Base-by-base conservation (phyloP, 1,284 basidiomycete genomes). In the Sphaerobolus stellatus region DNA sequence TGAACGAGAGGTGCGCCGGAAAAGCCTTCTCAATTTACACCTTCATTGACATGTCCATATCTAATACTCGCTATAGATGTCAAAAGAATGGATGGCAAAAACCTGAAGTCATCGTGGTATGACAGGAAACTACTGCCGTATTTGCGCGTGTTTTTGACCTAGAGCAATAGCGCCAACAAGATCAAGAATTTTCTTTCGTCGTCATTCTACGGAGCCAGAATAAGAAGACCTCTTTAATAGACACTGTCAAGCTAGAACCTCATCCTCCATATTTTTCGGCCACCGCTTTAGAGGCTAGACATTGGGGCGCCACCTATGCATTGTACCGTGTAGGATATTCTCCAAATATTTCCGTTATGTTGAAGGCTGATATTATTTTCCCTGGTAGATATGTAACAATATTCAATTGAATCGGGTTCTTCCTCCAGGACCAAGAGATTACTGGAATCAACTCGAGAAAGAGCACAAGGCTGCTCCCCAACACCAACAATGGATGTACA, bases 291-390 rank as follows among this genome's bases (percentile, higher is more conserved):
- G 86, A 94, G 71, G 91, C 92, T 18, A 86, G 83, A 48, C 93
- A 95, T 65, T 94, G 87, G 82, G 91, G 88, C 22, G 92, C 92
- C 24, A 90, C 90, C 3, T 94, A 93, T 63, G 91, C 91, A 27
- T 70, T 95, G 53, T 91, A 93, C 71, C 83, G 92, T 58, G 90
- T 92, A 67, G 70, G 88, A 83, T 47, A 34, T 27, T 47, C 18
- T 28, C 4, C 13, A 14, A n/a, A 34, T 9, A 25, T 46, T 11
- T 22, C 4, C 9, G 48, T 22, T 33, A 14, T 48, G 8, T 6
- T 22, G 22, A 22, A 6, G 22, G 13, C 6, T 43, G 13, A 16
- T 25, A 41, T 51, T 56, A 4, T 31, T 53, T 55, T 27, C 38
- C 33, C n/a, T 44, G 20, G 25, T 56, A 92, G 89, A 88, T 92